Evolutionary conservation across 106 monocot species (phyloP), one percentile per base, ranked within the genome.

Genomic region (Apostasia ramifera): DNA sequence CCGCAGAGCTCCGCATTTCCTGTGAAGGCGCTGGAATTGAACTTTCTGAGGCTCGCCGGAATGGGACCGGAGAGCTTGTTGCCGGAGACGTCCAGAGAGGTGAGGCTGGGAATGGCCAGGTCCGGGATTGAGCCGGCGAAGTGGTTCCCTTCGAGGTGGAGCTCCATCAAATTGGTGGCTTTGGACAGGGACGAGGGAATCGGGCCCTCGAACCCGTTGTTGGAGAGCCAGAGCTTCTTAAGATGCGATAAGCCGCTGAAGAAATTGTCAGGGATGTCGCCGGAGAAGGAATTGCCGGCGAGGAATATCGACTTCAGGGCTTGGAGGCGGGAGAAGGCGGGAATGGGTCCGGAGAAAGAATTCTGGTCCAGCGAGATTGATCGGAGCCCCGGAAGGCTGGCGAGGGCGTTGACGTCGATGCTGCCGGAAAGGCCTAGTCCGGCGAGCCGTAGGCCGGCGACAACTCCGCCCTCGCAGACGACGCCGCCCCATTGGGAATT

Each of bases 151-250:
- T 83, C 88, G 39, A 95, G 68, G 70, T 74, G 85, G 64, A 95
- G 52, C 75, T 88, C 95, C 44, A 71, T 74, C 41, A 95, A 69
- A 1, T 2, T 54, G 8, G 65, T 67, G 53, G 83, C 72, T 12
- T 77, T 49, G 2, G 72, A 37, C 1, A 95, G 53, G 10, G 88
- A 91, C 1, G 73, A 47, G 2, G 91, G 91, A 44, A 95, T 82
- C 4, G 43, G 1, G 39, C 94, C 91, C 39, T 74, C 44, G 66
- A 95, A 81, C 2, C 53, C 40, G 56, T 95, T 88, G 50, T 55
- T 65, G 55, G 78, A 40, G 43, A 95, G 79, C 77, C 81, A 85
- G 40, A 95, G 75, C 76, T 84, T 86, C 84, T 86, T 86, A 37
- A 95, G 77, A 47, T 73, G 79, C 44, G n/a, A 13, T 73, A 87